Base-by-base conservation (phyloP, 306 rosid species). In the Cotoneaster glaucophyllus region DNA sequence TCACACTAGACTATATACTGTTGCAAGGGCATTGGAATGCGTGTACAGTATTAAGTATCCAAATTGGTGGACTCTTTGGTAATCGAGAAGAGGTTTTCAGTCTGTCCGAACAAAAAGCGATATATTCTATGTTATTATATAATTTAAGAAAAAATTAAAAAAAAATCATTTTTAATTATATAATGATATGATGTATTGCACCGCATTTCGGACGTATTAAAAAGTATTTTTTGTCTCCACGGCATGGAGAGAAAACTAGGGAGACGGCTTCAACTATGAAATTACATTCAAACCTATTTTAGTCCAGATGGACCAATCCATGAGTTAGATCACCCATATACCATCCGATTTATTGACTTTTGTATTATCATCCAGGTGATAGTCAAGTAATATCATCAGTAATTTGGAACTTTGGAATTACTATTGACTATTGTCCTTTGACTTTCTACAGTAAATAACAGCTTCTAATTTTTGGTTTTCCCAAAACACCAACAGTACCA, bases 311-410 rank as follows among this genome's bases (percentile, higher is more conserved):
- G 37, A 59, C 85, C 87, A 84, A 86, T 81, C 11, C 48, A 7
- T 19, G 52, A 81, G 83, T 86, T 90, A 86, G 95, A 86, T 86
- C 72, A 83, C 84, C 95, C 83, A 79, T 61, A 86, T 26, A 50
- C 68, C 63, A 69, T 76, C 73, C 0, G 67, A 82, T 71, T 34
- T 13, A 41, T 86, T 87, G 90, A 87, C 88, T 81, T 84, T 77
- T 32, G 5, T 32, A 13, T 22, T 37, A 8, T 50, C 34, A 73
- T 63, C 31, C 37, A 75, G 18, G 29, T 10, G 10, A 7, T 25
- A 52, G 83, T 83, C 85, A 82, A 80, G 11, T 11, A 73, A 21
- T 45, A 31, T 61, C n/a, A 71, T 31, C 57, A 39, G 45, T 39
- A 43, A 37, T 24, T 74, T 71, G 31, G 68, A 79, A 31, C 78